A percentile compares a stretch with the other conserved stretches of the same genome.
These are phyloP conservation scores for Botrytis deweyae DNA, from an alignment of 2,329 filamentous ascomycete species.

Conservation along the genomic window DNA sequence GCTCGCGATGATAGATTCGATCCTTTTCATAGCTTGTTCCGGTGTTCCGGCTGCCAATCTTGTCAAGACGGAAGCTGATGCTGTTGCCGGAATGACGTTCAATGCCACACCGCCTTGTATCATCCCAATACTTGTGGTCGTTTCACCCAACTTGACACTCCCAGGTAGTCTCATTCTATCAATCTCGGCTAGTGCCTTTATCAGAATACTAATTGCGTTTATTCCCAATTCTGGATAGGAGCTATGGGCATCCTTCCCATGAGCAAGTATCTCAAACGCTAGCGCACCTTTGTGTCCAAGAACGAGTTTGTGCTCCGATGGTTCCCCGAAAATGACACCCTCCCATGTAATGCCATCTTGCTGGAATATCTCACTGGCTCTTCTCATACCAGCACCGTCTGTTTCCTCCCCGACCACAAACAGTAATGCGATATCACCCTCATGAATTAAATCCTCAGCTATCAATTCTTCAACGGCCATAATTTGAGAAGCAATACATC, in stretches of 20 bases:
- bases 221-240: conserved; percentile 88
- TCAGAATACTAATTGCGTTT: conserved; percentile 76
- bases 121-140: conserved; percentile 79
- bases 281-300: conserved; percentile 86
- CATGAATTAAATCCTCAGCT: conserved; percentile 39
- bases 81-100: conserved; percentile 74
- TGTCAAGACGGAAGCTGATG: conserved; percentile 8
- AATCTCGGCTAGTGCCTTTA: conserved; percentile 65
- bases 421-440: conserved; percentile 55
- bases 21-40: background rate
- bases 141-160: conserved; percentile 75
- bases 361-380: conserved; percentile 46
- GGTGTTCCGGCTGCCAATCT: conserved; percentile 4
- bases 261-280: conserved; percentile 62
- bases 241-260: conserved; percentile 76
- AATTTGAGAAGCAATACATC: conserved; percentile 68
- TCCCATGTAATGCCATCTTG: conserved; percentile 48
- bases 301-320: conserved; percentile 83
- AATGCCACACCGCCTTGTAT: conserved; percentile 76
- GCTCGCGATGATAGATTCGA: background rate
- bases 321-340: conserved; percentile 84
- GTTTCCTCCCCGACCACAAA: conserved; percentile 80
- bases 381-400: conserved; percentile 76
- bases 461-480: conserved; percentile 61
- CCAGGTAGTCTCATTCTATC: conserved; percentile 69